These are phyloP conservation scores for Aspergillus diversus DNA, from an alignment of 495 filamentous ascomycete genomes.

Conservation along the genomic window DNA sequence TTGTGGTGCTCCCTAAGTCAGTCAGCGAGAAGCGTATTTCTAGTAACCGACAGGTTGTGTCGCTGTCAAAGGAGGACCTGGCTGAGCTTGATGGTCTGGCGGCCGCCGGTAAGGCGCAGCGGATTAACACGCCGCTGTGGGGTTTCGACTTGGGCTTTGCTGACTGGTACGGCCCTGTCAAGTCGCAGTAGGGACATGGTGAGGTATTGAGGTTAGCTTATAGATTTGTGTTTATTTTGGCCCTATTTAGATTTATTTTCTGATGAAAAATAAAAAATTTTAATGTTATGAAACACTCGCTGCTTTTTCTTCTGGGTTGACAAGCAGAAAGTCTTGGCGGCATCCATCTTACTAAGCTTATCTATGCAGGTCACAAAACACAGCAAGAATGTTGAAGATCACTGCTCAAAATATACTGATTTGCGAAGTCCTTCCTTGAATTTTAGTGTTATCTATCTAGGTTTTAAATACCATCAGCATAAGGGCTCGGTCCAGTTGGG, in stretches of 20 bases:
- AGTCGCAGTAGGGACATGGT: neutral
- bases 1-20: slow-evolving; percentile 4
- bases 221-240: neutral
- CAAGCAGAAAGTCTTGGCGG: too few relatives aligned
- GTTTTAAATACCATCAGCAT: too few relatives aligned
- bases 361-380: too few relatives aligned
- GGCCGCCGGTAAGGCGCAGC: neutral
- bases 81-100: slow-evolving; percentile 4
- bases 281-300: too few relatives aligned
- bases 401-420: too few relatives aligned
- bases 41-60: neutral
- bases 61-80: slow-evolving; percentile 6
- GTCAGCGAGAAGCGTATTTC: neutral
- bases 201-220: neutral
- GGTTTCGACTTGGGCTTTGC: neutral
- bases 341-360: too few relatives aligned
- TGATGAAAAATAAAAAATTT: neutral
- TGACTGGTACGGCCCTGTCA: neutral
- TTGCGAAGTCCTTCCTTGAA: too few relatives aligned
- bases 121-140: neutral
- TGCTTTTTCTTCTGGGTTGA: too few relatives aligned
- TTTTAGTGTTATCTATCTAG: too few relatives aligned
- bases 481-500: too few relatives aligned
- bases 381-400: too few relatives aligned
- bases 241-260: neutral